A percentile compares a stretch with the other conserved stretches of the same genome.
phyloP scores from a whole-genome alignment of 1,284 basidiomycete genomes.

The Vanrija sp. region DNA sequence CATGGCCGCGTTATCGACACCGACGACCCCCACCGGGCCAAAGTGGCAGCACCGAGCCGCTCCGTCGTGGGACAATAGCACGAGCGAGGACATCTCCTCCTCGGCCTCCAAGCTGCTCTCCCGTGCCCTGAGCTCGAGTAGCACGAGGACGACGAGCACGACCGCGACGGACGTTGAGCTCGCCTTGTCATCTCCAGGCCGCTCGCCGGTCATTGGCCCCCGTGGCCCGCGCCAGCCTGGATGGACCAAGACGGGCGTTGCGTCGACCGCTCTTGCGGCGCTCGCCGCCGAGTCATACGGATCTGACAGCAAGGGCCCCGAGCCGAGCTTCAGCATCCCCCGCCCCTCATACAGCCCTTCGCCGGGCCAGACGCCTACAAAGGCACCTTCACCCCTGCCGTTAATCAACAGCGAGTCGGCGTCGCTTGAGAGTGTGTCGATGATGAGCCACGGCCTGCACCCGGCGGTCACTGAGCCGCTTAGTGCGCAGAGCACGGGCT shows the following conservation, averaged over 20 bases:
- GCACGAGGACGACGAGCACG: slow-evolving; percentile 21
- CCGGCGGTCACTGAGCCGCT: too few relatives aligned
- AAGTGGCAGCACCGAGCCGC: not conserved
- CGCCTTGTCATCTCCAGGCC: slow-evolving; percentile 9
- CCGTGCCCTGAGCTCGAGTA: slow-evolving; percentile 10
- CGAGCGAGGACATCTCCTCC: not conserved
- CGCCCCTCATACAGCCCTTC: too few relatives aligned
- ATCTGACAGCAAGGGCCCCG: not conserved
- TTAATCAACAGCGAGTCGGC: not conserved
- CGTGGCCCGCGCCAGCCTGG: slow-evolving; percentile 3
- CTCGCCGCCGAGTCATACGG: not conserved
- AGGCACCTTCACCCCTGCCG: not conserved
- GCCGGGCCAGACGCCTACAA: not conserved
- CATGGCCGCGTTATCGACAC: not conserved
- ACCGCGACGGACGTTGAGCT: slow-evolving; percentile 28
- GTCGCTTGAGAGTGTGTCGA: not conserved
- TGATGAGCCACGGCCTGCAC: too few relatives aligned
- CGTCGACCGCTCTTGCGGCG: not conserved
- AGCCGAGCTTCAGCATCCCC: too few relatives aligned
- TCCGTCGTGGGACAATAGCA: not conserved
- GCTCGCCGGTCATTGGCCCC: not conserved
- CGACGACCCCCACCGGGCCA: not conserved
- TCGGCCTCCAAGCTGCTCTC: slow-evolving; percentile 1
- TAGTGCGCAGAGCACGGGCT: not conserved
- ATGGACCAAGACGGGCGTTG: not conserved